Percentiles rank a stretch among this genome's conserved stretches.
Evolutionary conservation across 2,329 filamentous ascomycete species (phyloP).

Genomic region (Nigrospora oryzae): DNA sequence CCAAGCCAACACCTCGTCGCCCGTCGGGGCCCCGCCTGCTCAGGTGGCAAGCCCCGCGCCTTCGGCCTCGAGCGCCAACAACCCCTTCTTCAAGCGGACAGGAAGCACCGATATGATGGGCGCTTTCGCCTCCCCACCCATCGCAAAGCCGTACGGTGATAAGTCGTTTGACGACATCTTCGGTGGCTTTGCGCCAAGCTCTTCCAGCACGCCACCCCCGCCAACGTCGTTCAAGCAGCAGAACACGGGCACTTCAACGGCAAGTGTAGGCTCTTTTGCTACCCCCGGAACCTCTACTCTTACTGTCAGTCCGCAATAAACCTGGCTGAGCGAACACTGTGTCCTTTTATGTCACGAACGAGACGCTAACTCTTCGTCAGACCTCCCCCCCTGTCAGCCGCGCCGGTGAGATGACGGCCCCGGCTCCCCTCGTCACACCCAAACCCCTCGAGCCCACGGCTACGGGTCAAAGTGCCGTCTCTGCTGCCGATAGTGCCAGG

Average conservation of each 20-base stretch:
- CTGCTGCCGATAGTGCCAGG: slow-evolving; percentile 22
- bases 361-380: slow-evolving; percentile 67
- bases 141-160: slow-evolving; percentile 41
- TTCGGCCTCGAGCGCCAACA: slow-evolving; percentile 69
- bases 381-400: slow-evolving; percentile 66
- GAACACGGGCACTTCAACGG: slow-evolving; percentile 46
- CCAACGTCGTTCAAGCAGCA: slow-evolving; percentile 55
- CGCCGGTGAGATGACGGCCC: slow-evolving; percentile 30
- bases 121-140: slow-evolving; percentile 39
- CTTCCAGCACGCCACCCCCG: slow-evolving; percentile 33
- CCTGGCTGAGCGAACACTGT: slow-evolving; percentile 59
- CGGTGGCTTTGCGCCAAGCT: slow-evolving; percentile 50
- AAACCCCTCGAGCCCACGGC: slow-evolving; percentile 27
- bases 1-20: slow-evolving; percentile 41
- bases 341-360: slow-evolving; percentile 57
- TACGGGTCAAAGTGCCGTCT: slow-evolving; percentile 25
- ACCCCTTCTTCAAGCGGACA: slow-evolving; percentile 83
- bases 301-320: slow-evolving; percentile 53
- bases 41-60: slow-evolving; percentile 61
- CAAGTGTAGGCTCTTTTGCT: slow-evolving; percentile 41
- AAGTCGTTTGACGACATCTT: slow-evolving; percentile 82
- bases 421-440: slow-evolving; percentile 13
- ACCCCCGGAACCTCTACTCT: slow-evolving; percentile 53
- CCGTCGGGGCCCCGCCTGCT: slow-evolving; percentile 25
- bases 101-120: slow-evolving; percentile 53